phyloP scores from a whole-genome alignment of 169 alveolate species.

The Plasmodium gallinaceum region DNA sequence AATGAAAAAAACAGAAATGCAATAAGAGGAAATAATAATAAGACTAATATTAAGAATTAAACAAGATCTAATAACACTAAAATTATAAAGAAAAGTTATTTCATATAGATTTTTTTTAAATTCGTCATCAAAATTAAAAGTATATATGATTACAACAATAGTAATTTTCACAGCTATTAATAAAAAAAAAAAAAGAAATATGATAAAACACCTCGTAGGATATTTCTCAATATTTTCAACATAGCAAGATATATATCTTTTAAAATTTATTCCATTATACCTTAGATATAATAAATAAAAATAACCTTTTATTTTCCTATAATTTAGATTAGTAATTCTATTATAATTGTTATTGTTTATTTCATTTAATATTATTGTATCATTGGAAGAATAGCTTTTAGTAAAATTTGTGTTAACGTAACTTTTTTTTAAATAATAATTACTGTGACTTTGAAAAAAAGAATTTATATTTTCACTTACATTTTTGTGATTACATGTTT shows the following conservation, averaged over 20 bases:
- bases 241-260: conserved; percentile 45
- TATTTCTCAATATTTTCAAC: conserved; percentile 45
- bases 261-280: conserved; percentile 37
- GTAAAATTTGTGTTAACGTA: not conserved
- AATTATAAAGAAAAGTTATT: conserved; percentile 22
- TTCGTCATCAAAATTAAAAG: conserved; percentile 33
- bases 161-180: conserved; percentile 53
- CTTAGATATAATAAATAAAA: conserved; percentile 20
- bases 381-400: conserved; percentile 4
- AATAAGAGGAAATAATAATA: conserved; percentile 21
- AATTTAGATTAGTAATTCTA: conserved; percentile 9
- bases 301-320: conserved; percentile 11
- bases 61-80: conserved; percentile 1
- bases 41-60: conserved; percentile 22
- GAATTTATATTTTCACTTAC: not conserved
- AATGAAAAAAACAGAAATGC: conserved; percentile 9
- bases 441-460: not conserved
- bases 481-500: not conserved
- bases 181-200: conserved; percentile 46
- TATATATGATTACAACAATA: conserved; percentile 28
- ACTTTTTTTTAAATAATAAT: not conserved
- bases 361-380: conserved; percentile 9
- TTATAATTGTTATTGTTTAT: conserved; percentile 9
- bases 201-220: not conserved
- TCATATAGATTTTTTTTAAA: conserved; percentile 23